Base-by-base conservation (phyloP, 495 filamentous ascomycete genomes). In the Hypoxylon fuscum region DNA sequence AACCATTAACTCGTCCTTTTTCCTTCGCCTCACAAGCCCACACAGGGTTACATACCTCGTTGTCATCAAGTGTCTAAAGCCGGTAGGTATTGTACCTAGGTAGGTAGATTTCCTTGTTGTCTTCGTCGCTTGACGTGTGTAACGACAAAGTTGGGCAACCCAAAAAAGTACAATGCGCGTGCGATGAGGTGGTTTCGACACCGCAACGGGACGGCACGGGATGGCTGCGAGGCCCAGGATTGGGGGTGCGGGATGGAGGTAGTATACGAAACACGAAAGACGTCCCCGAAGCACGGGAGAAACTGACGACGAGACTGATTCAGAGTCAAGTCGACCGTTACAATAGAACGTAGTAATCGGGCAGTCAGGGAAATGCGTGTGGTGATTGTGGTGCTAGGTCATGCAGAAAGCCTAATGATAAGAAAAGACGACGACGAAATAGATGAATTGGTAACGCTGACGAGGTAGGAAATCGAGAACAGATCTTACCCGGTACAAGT, bases 41-140 rank as follows among this genome's bases (percentile, higher is more conserved):
- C 32, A 25, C 14, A 34, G 38, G 27, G 48, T 51, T 65, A 56
- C 62, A 32, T 59, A 60, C 55, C 45, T 42, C 17, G 14, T 31
- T 55, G n/a, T 49, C 25, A 35, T 25, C 42, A 48, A 52, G 25
- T 17, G 27, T 50, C 42, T 49, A 3, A 40, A 15, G 37, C 10
- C 17, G 37, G 37, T 40, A 18, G 37, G 37, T 40, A 37, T 37
- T 47, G n/a, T n/a, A n/a, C n/a, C n/a, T 52, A 43, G 47, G 48
- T 63, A 57, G 43, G 58, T 35, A 27, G 21, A n/a, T 58, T 22
- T 50, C 6, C 1, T 41, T 55, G 38, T 1, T 51, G 15, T 37
- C 6, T 27, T 51, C 14, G 62, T 52, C 51, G 56, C 62, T 61
- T 60, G 62, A 61, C 44, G 27, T 48, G 52, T 49, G 63, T 40